A percentile compares a stretch with the other conserved stretches of the same genome.
These are phyloP conservation scores for Geotrichum restrictum DNA, from an alignment of 1,139 yeast species.

Conservation along the genomic window DNA sequence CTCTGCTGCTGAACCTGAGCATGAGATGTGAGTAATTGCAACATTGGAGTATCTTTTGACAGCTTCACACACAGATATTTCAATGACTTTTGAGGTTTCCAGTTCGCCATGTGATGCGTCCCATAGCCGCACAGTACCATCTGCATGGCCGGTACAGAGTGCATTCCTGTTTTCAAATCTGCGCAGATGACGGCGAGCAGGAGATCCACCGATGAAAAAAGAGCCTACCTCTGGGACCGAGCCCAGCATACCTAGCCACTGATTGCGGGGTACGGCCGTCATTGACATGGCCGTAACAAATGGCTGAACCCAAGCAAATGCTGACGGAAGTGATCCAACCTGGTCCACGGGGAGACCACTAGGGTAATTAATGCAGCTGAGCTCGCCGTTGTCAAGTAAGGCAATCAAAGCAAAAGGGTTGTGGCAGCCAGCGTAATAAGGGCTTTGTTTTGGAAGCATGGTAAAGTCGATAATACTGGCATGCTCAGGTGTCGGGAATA, in stretches of 20 bases:
- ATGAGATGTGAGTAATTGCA: conserved; percentile 57
- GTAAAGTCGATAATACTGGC: conserved; percentile 45
- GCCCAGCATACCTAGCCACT: conserved; percentile 73
- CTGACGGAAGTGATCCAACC: conserved; percentile 68
- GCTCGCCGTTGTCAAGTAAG: conserved; percentile 55
- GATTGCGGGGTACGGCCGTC: conserved; percentile 54
- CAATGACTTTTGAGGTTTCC: conserved; percentile 58
- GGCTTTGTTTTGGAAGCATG: conserved; percentile 49
- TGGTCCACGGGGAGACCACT: conserved; percentile 54
- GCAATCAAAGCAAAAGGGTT: conserved; percentile 50
- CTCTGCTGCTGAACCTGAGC: conserved; percentile 76
- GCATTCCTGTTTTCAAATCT: conserved; percentile 60
- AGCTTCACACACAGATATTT: conserved; percentile 50
- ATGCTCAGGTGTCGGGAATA: conserved; percentile 49
- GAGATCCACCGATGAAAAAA: conserved; percentile 70
- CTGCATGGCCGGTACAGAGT: conserved; percentile 73
- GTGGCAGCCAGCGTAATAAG: conserved; percentile 45
- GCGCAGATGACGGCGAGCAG: conserved; percentile 54
- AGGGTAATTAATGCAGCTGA: conserved; percentile 52
- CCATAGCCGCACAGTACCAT: conserved; percentile 74
- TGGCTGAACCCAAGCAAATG: conserved; percentile 74
- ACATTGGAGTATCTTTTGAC: conserved; percentile 44
- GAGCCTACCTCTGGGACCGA: conserved; percentile 35
- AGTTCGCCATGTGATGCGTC: conserved; percentile 76
- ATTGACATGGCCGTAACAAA: conserved; percentile 57